These are phyloP conservation scores for Ganoderma resinaceum DNA, from an alignment of 1,284 basidiomycete species.

Conservation along the genomic window DNA sequence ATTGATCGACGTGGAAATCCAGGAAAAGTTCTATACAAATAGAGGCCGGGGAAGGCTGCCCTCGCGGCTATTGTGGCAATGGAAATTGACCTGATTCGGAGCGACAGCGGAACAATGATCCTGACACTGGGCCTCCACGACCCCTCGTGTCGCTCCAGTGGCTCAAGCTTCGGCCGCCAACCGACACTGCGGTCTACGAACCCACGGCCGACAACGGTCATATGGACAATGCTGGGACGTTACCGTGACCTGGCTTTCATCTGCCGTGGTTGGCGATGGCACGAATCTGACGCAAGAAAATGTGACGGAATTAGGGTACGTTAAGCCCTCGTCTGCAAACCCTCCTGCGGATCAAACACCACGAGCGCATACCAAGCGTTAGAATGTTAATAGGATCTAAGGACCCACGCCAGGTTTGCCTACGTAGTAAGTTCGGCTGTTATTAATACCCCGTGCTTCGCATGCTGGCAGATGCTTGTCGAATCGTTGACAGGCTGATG, in stretches of 20 bases:
- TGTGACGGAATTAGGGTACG: background rate
- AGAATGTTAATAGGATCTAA: background rate
- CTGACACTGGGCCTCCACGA: background rate
- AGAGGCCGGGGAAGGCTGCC: background rate
- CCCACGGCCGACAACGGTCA: background rate
- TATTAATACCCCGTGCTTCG: background rate
- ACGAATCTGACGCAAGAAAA: background rate
- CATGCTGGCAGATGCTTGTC: background rate
- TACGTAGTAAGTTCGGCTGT: background rate
- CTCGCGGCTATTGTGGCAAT: constrained; percentile 1
- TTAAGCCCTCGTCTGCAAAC: background rate
- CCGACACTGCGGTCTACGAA: constrained; percentile 2
- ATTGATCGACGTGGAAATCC: background rate
- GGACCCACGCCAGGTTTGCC: background rate
- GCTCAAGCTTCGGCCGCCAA: constrained; percentile 1
- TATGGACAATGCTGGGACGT: background rate
- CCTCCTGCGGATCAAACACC: background rate
- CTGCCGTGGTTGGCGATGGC: background rate
- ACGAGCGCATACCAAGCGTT: background rate
- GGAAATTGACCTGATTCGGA: constrained; percentile 4
- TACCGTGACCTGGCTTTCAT: background rate
- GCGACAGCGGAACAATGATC: background rate
- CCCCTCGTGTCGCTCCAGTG: background rate
- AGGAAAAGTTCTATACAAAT: background rate
- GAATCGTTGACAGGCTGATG: background rate